phyloP scores from a whole-genome alignment of 2,329 filamentous ascomycete species.

The Claviceps digitariae region DNA sequence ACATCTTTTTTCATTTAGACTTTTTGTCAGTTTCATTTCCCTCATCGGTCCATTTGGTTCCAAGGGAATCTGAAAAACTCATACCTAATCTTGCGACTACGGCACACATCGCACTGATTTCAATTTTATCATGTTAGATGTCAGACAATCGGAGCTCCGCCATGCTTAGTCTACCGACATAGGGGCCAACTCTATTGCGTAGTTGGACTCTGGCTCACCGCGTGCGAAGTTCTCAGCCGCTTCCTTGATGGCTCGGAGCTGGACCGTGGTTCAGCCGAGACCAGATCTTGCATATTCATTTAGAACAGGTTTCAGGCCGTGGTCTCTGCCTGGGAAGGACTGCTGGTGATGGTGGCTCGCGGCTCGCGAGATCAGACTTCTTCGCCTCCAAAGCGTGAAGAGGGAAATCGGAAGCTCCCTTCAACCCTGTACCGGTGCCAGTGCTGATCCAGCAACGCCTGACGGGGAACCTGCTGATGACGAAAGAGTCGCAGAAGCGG shows the following conservation, averaged over 20 bases:
- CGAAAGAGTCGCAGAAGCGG: neutral
- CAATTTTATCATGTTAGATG: neutral
- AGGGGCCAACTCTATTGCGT: neutral
- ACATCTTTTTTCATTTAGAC: constrained; percentile 22
- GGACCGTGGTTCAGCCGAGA: constrained; percentile 14
- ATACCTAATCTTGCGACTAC: constrained; percentile 33
- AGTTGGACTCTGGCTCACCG: constrained; percentile 16
- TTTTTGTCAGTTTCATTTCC: neutral
- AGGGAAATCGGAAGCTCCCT: neutral
- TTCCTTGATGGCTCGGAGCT: constrained; percentile 22
- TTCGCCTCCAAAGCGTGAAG: constrained; percentile 15
- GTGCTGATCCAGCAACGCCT: neutral
- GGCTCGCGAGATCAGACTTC: neutral
- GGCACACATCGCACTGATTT: constrained; percentile 31
- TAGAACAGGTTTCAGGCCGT: neutral
- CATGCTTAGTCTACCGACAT: neutral
- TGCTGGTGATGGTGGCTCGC: neutral
- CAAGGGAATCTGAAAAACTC: neutral
- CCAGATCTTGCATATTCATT: constrained; percentile 8
- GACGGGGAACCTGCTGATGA: neutral
- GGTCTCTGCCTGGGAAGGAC: neutral
- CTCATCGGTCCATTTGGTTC: neutral
- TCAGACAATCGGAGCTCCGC: neutral
- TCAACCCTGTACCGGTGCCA: neutral
- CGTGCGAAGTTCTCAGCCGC: constrained; percentile 28